Evolutionary conservation across 176 grass and related monocot genomes (phyloP), one percentile per base, ranked within the genome.

Genomic region (Cymbopogon citratus): DNA sequence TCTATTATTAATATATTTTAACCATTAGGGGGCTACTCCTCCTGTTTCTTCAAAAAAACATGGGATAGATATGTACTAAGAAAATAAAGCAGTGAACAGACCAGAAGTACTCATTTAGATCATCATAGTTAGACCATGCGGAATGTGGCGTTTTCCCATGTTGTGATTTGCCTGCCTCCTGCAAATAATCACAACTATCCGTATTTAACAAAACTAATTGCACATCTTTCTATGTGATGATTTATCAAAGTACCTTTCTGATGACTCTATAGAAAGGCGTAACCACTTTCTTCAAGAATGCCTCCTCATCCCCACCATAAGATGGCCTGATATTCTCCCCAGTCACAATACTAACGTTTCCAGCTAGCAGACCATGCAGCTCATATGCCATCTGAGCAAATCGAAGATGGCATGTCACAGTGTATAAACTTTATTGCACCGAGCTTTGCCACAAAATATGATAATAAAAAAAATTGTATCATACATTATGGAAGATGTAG

Each of bases 401-500:
- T 41, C n/a, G 14, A 79, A 63, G 43, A 70, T 78, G 65, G 26
- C 69, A 28, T 54, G 26, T 76, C 78, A 61, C 13, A 67, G 19
- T 63, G 73, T 23, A 66, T 57, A 82, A 41, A 61, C 60, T 82
- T 69, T 25, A 6, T 75, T 63, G 19, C 12, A 71, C 33, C 11
- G 11, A 87, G 19, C 12, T 80, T 66, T 68, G 62, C 7, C 71
- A 71, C 29, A 66, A 66, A 38, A 71, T 80, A 63, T 59, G 8
- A 75, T 28, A 38, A 57, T 48, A 65, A 39, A 61, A 18, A 74
- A 83, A 74, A 24, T 66, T 3, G n/a, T 12, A 78, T 43, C 33
- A 81, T 90, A 95, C 92, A 87, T 98, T 93, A 79, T 98, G 95
- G 82, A 98, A 98, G 36, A 98, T 95, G 85, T 98, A 98, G 88